Percentiles rank a stretch among this genome's conserved stretches.
Conservation (phyloP, 768 basidiomycete genomes). For the Podaxis rugospora region DNA sequence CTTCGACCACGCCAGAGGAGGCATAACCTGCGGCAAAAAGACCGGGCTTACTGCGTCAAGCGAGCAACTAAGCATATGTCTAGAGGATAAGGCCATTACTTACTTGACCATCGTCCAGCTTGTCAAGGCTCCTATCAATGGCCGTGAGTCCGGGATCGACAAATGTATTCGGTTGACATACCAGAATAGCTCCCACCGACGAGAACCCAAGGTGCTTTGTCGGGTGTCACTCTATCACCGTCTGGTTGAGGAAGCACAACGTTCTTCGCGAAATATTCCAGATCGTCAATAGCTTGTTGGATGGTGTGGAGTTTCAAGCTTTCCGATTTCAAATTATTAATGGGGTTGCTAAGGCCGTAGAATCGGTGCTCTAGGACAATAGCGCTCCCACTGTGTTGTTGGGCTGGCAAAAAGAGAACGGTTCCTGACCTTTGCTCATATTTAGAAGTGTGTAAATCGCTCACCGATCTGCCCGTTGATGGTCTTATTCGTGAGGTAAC, state of each 20-base stretch:
- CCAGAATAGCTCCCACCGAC: slow-evolving; percentile 50
- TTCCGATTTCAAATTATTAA: slow-evolving; percentile 49
- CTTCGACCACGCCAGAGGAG: slow-evolving; percentile 63
- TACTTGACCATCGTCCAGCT: slow-evolving; percentile 71
- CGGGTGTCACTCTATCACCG: slow-evolving; percentile 57
- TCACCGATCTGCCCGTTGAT: slow-evolving; percentile 55
- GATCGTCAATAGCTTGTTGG: slow-evolving; percentile 71
- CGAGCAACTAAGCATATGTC: not conserved
- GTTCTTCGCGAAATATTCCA: slow-evolving; percentile 65
- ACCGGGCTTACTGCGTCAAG: slow-evolving; percentile 44
- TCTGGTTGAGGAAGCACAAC: slow-evolving; percentile 64
- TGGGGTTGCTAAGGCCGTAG: slow-evolving; percentile 73
- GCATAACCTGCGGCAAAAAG: slow-evolving; percentile 65
- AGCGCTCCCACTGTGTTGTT: slow-evolving; percentile 59
- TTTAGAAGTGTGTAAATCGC: not conserved
- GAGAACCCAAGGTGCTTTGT: slow-evolving; percentile 45
- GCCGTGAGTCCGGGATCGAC: not conserved
- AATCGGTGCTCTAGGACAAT: slow-evolving; percentile 71
- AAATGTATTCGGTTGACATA: slow-evolving; percentile 11
- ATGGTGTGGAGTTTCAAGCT: slow-evolving; percentile 61
- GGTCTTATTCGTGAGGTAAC: slow-evolving; percentile 61
- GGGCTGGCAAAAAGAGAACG: slow-evolving; percentile 29
- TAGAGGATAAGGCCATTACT: slow-evolving; percentile 15
- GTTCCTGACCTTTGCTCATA: not conserved
- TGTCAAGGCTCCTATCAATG: slow-evolving; percentile 34